These are phyloP conservation scores for Diplodia corticola DNA, from an alignment of 2,329 filamentous ascomycete species.

Conservation along the genomic window DNA sequence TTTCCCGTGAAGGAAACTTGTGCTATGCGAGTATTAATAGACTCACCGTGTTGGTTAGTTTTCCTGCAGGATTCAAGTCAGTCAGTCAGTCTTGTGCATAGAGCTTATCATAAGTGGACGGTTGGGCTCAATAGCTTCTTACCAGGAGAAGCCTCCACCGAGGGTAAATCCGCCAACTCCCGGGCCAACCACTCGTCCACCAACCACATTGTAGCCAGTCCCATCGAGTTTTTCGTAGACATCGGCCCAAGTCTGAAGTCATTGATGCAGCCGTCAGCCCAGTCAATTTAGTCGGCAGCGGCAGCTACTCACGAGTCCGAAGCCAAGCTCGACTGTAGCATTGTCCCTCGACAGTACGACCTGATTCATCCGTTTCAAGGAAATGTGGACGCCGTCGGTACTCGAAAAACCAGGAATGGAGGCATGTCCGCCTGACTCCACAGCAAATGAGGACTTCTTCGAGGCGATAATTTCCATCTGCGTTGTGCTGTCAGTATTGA, in stretches of 20 bases:
- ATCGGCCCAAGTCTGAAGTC: neutral
- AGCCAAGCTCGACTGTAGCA: neutral
- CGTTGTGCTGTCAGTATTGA: neutral
- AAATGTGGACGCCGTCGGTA: slow-evolving; percentile 1
- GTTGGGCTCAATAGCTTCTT: neutral
- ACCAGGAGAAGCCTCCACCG: slow-evolving; percentile 7
- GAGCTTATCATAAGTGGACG: neutral
- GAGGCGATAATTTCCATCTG: neutral
- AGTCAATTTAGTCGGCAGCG: neutral
- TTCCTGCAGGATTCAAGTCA: neutral
- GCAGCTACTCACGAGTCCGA: neutral
- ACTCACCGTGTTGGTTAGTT: neutral
- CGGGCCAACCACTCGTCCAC: neutral
- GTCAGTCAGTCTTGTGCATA: neutral
- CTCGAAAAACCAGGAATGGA: neutral
- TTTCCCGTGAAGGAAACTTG: too few species aligned
- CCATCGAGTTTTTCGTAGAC: neutral
- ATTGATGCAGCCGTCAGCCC: neutral
- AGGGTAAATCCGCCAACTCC: neutral
- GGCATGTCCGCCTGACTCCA: neutral
- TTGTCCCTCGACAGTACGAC: neutral
- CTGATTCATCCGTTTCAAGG: slow-evolving; percentile 1
- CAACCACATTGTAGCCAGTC: neutral
- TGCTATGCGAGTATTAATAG: neutral
- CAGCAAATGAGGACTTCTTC: neutral